Percentiles rank a stretch among this genome's conserved stretches.
Conservation (phyloP, 441 rosid species). For the Corymbia citriodora region DNA sequence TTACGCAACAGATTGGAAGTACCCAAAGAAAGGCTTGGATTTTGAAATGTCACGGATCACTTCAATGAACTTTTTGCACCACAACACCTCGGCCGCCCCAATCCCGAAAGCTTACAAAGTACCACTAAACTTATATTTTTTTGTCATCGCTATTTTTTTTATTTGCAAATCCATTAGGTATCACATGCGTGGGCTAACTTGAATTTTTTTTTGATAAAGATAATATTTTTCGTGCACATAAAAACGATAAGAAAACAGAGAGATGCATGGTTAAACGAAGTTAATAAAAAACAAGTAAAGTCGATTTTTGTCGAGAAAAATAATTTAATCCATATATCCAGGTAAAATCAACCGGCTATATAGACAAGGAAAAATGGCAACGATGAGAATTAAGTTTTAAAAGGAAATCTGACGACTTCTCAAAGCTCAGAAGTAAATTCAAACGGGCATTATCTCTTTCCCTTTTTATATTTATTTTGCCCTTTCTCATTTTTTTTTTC, state of each 20-base stretch:
- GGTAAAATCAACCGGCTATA: not conserved
- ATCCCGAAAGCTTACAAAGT: not conserved
- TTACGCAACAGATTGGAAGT: rapidly evolving
- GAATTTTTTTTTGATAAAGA: not conserved
- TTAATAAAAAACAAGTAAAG: not conserved
- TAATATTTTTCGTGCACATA: rapidly evolving
- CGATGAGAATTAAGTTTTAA: not conserved
- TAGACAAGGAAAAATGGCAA: not conserved
- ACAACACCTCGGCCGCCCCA: rapidly evolving
- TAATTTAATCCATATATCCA: not conserved
- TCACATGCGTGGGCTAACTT: not conserved
- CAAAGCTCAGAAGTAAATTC: not conserved
- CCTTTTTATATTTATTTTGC: no score
- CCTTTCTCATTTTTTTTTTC: not conserved
- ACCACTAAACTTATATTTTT: not conserved
- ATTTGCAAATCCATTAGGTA: not conserved
- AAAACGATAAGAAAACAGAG: not conserved
- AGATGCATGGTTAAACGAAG: not conserved
- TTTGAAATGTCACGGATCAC: not conserved
- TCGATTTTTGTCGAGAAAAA: not conserved
- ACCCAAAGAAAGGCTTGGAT: not conserved
- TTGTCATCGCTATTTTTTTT: not conserved
- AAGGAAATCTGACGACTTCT: not conserved
- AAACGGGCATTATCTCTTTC: not conserved
- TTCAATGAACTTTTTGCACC: rapidly evolving